Evolutionary conservation across 106 monocot genomes (phyloP), one percentile per base, ranked within the genome.

Genomic region (Allium sativum): DNA sequence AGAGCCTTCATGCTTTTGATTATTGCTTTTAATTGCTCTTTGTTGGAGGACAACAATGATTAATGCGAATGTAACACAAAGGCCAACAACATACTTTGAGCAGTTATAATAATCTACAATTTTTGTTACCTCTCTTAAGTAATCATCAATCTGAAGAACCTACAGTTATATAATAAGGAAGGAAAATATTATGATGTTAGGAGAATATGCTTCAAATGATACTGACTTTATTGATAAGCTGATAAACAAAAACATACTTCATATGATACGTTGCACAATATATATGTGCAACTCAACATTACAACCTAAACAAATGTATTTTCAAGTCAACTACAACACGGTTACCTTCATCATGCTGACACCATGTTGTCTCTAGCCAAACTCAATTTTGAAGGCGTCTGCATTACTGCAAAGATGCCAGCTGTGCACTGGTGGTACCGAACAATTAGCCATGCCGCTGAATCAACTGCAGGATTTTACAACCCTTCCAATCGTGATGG

Each of bases 341-440:
- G n/a, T n/a, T n/a, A n/a, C n/a, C n/a, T 87, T 46, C 86, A 95
- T 44, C 95, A 95, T 74, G 95, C 77, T 4, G 95, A 90, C 21
- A 77, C 58, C 68, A 90, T 90, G 42, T 64, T 95, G 15, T 86
- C 72, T 45, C 62, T 95, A 58, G 79, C 95, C 12, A 86, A 82
- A 58, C 67, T 95, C 63, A 87, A 79, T 51, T 95, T 90, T 79
- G 84, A 95, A 76, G 95, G 77, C 52, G 84, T 75, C 58, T 13
- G 55, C 17, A 82, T 95, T 73, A 72, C 84, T 63, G 79, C 81
- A 57, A 95, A 87, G 94, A 52, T 90, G 19, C 81, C 94, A 44
- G 90, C 90, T 51, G 81, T 90, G 21, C 90, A 95, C 59, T 94
- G 94, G 94, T 94, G 94, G 94, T 94, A 94, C 56, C 89, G 84